Conservation (phyloP, 176 grass and related monocot species). For the Poa pratensis region DNA sequence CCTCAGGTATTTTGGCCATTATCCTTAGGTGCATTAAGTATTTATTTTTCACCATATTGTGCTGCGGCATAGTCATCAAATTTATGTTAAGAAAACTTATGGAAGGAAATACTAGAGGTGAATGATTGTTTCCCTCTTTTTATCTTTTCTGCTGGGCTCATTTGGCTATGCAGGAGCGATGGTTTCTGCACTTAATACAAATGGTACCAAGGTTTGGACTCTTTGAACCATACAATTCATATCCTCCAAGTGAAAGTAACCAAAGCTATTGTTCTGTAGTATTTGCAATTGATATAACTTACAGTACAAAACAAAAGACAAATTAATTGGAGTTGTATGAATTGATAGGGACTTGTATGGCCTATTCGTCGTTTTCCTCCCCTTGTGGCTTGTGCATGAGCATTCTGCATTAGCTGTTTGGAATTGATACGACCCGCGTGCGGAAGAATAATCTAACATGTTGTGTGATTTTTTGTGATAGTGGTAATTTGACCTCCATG, state of each 20-base stretch:
- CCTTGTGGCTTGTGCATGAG: not conserved
- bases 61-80: conserved; percentile 9
- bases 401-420: conserved; percentile 22
- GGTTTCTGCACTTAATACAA: conserved; percentile 46
- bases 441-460: conserved; percentile 24
- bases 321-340: conserved; percentile 69
- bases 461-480: conserved; percentile 6
- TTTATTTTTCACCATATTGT: conserved; percentile 27
- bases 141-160: conserved; percentile 52
- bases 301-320: conserved; percentile 47
- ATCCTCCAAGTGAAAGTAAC: conserved; percentile 55
- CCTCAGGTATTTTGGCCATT: conserved; percentile 12
- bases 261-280: conserved; percentile 47
- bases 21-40: conserved; percentile 1
- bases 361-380: not conserved
- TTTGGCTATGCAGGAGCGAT: conserved; percentile 46
- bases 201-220: conserved; percentile 48
- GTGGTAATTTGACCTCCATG: not conserved
- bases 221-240: conserved; percentile 41
- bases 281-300: conserved; percentile 60
- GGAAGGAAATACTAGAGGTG: not conserved
- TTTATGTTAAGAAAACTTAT: not conserved
- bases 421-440: not conserved
- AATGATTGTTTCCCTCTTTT: conserved; percentile 30
- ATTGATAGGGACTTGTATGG: conserved; percentile 46